These are phyloP conservation scores for Moesziomyces parantarcticus DNA, from an alignment of 1,284 basidiomycete genomes.

Conservation along the genomic window DNA sequence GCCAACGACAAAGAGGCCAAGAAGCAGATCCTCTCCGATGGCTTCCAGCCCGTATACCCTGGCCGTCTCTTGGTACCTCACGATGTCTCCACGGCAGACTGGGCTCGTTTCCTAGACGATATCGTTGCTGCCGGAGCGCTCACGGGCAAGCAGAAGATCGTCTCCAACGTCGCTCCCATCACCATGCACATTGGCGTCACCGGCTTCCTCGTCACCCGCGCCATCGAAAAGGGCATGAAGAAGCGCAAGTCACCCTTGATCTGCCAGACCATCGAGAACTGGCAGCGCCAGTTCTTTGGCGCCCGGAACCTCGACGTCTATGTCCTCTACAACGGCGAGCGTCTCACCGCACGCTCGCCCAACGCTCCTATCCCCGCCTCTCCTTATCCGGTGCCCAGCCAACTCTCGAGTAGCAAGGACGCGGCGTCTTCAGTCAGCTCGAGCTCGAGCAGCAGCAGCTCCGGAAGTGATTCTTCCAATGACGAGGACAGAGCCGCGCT, in stretches of 20 bases:
- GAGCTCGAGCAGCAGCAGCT: slow-evolving; percentile 2
- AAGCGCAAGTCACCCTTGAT: slow-evolving; percentile 9
- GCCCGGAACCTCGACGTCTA: slow-evolving; percentile 25
- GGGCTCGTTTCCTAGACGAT: slow-evolving; percentile 25
- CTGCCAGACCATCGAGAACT: slow-evolving; percentile 16
- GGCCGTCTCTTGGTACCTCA: slow-evolving; percentile 15
- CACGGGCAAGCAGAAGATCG: slow-evolving; percentile 9
- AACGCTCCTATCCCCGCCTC: slow-evolving; percentile 6
- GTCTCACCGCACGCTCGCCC: slow-evolving; percentile 21
- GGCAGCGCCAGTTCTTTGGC: slow-evolving; percentile 28
- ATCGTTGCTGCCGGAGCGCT: slow-evolving; percentile 18
- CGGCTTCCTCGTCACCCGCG: slow-evolving; percentile 23
- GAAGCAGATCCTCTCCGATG: slow-evolving; percentile 21
- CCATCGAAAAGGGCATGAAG: slow-evolving; percentile 20
- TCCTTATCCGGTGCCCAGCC: not conserved
- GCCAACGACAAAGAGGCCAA: slow-evolving; percentile 7
- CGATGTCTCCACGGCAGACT: slow-evolving; percentile 28
- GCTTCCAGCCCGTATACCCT: slow-evolving; percentile 20
- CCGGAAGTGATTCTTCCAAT: slow-evolving; percentile 13
- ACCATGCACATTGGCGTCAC: slow-evolving; percentile 17
- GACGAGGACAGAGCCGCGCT: not conserved
- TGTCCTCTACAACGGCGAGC: slow-evolving; percentile 6
- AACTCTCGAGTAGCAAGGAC: slow-evolving; percentile 1
- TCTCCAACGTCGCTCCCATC: slow-evolving; percentile 21
- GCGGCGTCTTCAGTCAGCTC: slow-evolving; percentile 4